Evolutionary conservation across 306 rosid genomes (phyloP).

Genomic region (Trichosanthes truncata): DNA sequence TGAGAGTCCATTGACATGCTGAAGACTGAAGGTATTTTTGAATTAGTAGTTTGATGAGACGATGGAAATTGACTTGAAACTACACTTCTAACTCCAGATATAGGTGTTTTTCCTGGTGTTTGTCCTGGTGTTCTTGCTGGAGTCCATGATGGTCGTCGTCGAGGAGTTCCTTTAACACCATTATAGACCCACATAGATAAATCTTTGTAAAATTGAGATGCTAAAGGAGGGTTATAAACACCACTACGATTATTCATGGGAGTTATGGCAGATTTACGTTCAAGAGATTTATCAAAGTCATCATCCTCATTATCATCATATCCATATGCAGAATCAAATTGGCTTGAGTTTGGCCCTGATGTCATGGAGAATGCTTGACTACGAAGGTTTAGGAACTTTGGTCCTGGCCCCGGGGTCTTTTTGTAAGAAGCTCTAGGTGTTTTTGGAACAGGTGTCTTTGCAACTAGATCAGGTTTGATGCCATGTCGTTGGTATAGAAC

Average conservation of each 20-base stretch:
- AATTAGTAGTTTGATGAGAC: constrained; percentile 23
- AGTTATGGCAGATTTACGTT: constrained; percentile 41
- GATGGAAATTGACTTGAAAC: constrained; percentile 49
- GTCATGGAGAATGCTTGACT: constrained; percentile 45
- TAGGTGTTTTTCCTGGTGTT: constrained; percentile 50
- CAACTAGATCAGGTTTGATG: constrained; percentile 45
- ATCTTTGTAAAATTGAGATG: constrained; percentile 79
- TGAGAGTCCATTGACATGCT: constrained; percentile 34
- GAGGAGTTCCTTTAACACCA: constrained; percentile 69
- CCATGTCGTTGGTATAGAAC: constrained; percentile 56
- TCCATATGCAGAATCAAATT: constrained; percentile 20
- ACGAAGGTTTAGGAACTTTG: constrained; percentile 44
- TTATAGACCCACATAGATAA: constrained; percentile 69
- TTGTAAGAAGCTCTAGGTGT: constrained; percentile 35
- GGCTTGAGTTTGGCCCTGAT: constrained; percentile 29
- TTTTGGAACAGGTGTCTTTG: constrained; percentile 42
- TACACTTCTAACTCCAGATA: constrained; percentile 31
- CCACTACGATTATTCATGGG: constrained; percentile 37
- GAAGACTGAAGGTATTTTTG: constrained; percentile 23
- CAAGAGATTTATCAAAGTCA: constrained; percentile 63
- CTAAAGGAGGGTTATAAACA: constrained; percentile 50
- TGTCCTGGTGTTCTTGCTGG: constrained; percentile 64
- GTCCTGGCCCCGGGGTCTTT: constrained; percentile 22
- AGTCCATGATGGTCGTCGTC: constrained; percentile 67
- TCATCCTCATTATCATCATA: constrained; percentile 27